phyloP scores from a whole-genome alignment of 2,329 filamentous ascomycete species.

The Cordyceps sp. region DNA sequence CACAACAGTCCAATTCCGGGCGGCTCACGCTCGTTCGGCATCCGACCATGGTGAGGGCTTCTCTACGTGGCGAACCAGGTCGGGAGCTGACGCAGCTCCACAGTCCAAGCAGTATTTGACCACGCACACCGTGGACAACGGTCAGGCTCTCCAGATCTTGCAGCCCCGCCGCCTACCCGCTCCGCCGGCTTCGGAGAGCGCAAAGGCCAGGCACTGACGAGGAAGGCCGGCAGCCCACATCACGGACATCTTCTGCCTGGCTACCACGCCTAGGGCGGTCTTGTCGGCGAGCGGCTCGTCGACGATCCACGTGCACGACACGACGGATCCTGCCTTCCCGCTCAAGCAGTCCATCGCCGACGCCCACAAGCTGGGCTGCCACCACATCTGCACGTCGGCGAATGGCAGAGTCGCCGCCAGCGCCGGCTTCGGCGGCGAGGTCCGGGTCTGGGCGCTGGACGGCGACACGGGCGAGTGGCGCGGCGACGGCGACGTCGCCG shows the following conservation, averaged over 20 bases:
- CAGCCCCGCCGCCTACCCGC: not conserved
- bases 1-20: too few species aligned
- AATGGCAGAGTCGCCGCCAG: constrained; percentile 62
- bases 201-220: not conserved
- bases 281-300: constrained; percentile 78
- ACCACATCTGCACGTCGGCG: constrained; percentile 61
- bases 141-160: constrained; percentile 24
- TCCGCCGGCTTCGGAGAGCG: not conserved
- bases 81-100: not conserved
- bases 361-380: constrained; percentile 78
- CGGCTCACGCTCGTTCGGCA: too few species aligned
- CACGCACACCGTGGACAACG: constrained; percentile 76
- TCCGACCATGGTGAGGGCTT: constrained; percentile 1
- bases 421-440: constrained; percentile 76
- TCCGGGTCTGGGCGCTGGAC: constrained; percentile 62
- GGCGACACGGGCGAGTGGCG: constrained; percentile 39
- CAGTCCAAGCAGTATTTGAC: constrained; percentile 98
- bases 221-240: constrained; percentile 44
- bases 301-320: constrained; percentile 65
- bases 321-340: constrained; percentile 52
- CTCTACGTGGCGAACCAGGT: not conserved
- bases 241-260: constrained; percentile 71
- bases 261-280: constrained; percentile 55
- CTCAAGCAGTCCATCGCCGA: constrained; percentile 63
- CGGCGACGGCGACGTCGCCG: constrained; percentile 21